These are phyloP conservation scores for Moringa oleifera DNA, from an alignment of 345 rosid species.

Conservation along the genomic window DNA sequence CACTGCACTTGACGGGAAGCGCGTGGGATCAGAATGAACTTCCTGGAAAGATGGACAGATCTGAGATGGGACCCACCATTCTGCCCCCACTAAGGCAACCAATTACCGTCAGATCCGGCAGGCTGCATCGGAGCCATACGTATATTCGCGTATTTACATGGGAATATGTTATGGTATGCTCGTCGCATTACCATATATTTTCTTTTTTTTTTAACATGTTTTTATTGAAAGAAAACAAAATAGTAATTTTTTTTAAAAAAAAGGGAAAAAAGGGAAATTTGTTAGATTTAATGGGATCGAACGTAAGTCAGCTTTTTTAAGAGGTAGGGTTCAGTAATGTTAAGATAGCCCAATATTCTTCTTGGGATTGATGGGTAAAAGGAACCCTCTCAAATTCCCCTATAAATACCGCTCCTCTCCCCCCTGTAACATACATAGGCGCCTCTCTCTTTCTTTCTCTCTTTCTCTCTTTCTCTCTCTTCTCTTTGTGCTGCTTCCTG, in stretches of 20 bases:
- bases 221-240: background rate
- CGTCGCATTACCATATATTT: too few relatives aligned
- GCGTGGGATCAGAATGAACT: slow-evolving; percentile 19
- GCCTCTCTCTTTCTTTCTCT: slow-evolving; percentile 4
- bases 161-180: too few relatives aligned
- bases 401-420: slow-evolving; percentile 43
- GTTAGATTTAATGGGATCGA: too few relatives aligned
- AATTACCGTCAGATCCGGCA: slow-evolving; percentile 46
- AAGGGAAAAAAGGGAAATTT: background rate
- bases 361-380: slow-evolving; percentile 86
- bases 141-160: too few relatives aligned
- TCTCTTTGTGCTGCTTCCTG: too few relatives aligned
- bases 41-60: slow-evolving; percentile 24
- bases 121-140: slow-evolving; percentile 37
- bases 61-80: slow-evolving; percentile 24
- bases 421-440: slow-evolving; percentile 19
- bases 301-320: background rate
- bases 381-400: slow-evolving; percentile 24
- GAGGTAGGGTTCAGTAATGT: slow-evolving; percentile 35
- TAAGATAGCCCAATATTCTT: slow-evolving; percentile 64
- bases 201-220: too few relatives aligned
- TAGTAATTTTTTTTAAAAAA: slow-evolving; percentile 16
- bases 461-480: background rate
- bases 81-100: slow-evolving; percentile 31
- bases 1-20: slow-evolving; percentile 6